Percentiles rank a stretch among this genome's conserved stretches.
phyloP scores from a whole-genome alignment of 1,284 basidiomycete species.

The Leccinum holopus region DNA sequence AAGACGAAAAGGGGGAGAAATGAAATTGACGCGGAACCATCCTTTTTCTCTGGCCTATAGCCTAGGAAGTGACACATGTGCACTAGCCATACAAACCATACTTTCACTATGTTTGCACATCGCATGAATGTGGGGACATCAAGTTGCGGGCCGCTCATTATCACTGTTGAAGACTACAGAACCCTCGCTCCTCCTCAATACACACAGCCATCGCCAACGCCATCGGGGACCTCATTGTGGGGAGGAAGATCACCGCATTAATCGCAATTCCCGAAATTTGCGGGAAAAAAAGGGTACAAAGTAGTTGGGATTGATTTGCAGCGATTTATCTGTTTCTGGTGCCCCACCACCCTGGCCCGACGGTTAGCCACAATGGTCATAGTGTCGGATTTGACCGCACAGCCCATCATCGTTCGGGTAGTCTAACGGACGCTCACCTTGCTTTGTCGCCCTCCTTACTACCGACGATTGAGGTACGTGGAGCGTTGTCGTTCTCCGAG shows the following conservation, averaged over 20 bases:
- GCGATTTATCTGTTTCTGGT: neutral
- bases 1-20: slow-evolving; percentile 61
- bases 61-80: neutral
- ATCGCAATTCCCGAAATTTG: neutral
- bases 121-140: neutral
- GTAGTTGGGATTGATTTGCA: neutral
- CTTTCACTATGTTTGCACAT: neutral
- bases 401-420: neutral
- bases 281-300: neutral
- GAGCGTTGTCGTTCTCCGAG: slow-evolving; percentile 8
- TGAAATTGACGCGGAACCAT: slow-evolving; percentile 50
- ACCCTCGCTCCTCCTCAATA: neutral
- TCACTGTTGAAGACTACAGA: neutral
- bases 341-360: neutral
- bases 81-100: neutral
- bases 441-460: neutral
- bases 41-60: slow-evolving; percentile 74
- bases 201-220: neutral
- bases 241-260: neutral
- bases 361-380: slow-evolving; percentile 8
- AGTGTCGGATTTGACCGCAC: slow-evolving; percentile 7
- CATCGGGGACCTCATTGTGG: neutral
- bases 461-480: slow-evolving; percentile 1
- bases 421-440: neutral
- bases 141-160: neutral